These are phyloP conservation scores for Fusarium chlamydosporum DNA, from an alignment of 2,329 filamentous ascomycete species.

Conservation along the genomic window DNA sequence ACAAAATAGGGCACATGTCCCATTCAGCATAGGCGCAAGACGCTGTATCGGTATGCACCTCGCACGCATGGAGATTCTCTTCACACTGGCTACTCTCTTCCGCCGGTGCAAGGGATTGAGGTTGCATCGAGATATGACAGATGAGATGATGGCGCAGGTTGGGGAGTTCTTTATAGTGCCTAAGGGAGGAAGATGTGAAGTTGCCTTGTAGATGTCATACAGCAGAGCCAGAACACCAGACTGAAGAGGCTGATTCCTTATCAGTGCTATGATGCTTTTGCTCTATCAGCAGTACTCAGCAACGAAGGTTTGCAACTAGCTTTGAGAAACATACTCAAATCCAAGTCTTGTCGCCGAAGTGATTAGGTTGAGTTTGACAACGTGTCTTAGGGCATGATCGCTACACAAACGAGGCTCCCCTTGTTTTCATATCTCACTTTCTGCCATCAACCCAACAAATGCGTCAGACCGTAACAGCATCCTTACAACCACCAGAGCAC, in stretches of 20 bases:
- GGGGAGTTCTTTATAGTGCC: slow-evolving; percentile 22
- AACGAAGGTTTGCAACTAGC: too few relatives aligned
- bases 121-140: neutral
- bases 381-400: too few relatives aligned
- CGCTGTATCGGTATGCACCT: slow-evolving; percentile 22
- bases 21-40: slow-evolving; percentile 13
- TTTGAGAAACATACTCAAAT: too few relatives aligned
- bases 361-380: too few relatives aligned
- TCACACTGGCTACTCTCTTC: neutral
- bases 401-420: too few relatives aligned
- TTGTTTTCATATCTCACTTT: too few relatives aligned
- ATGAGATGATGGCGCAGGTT: slow-evolving; percentile 10
- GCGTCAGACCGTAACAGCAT: neutral
- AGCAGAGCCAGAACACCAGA: too few relatives aligned
- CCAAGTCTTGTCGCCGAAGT: too few relatives aligned
- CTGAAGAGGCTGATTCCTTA: neutral
- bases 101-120: neutral
- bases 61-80: slow-evolving; percentile 20
- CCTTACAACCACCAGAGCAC: too few relatives aligned
- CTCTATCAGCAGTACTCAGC: too few relatives aligned
- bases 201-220: neutral
- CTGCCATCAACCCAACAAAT: too few relatives aligned
- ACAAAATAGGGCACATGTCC: slow-evolving; percentile 14
- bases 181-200: neutral
- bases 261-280: neutral